A percentile compares a stretch with the other conserved stretches of the same genome.
Conservation (phyloP, 1,284 basidiomycete genomes). For the Ganoderma multipileum region DNA sequence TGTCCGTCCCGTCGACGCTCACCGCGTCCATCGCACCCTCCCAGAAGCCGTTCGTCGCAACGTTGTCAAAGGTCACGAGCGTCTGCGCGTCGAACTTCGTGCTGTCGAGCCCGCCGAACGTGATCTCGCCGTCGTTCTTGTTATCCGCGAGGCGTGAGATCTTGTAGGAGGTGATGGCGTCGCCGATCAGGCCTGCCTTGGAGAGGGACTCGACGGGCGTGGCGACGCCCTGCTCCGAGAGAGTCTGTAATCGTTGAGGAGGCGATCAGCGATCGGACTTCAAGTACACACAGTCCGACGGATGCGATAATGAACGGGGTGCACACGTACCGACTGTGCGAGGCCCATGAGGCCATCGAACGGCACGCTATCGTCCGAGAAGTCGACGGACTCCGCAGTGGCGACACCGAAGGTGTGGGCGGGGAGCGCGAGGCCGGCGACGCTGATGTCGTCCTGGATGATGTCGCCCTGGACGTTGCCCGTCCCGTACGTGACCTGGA, state of each 20-base stretch:
- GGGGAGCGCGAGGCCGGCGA: slow-evolving; percentile 71
- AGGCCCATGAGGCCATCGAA: slow-evolving; percentile 91
- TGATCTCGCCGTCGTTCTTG: slow-evolving; percentile 81
- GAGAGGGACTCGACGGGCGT: slow-evolving; percentile 84
- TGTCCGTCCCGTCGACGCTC: slow-evolving; percentile 60
- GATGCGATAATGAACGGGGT: background rate
- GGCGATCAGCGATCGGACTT: background rate
- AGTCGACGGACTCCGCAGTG: slow-evolving; percentile 67
- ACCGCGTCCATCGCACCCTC: slow-evolving; percentile 68
- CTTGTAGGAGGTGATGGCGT: slow-evolving; percentile 83
- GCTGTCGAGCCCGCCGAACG: slow-evolving; percentile 82
- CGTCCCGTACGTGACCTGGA: slow-evolving; percentile 80
- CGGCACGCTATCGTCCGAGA: slow-evolving; percentile 56
- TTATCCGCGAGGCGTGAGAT: slow-evolving; percentile 78
- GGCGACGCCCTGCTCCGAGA: slow-evolving; percentile 69
- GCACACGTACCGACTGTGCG: slow-evolving; percentile 65
- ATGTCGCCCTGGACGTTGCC: slow-evolving; percentile 75
- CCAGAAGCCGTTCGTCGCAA: slow-evolving; percentile 79
- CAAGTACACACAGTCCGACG: background rate
- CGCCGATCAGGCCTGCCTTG: slow-evolving; percentile 61
- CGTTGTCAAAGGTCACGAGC: slow-evolving; percentile 64
- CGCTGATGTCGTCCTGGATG: slow-evolving; percentile 68
- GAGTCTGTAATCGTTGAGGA: slow-evolving; percentile 42
- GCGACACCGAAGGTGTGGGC: slow-evolving; percentile 81
- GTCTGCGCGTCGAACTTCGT: slow-evolving; percentile 67